A percentile compares a stretch with the other conserved stretches of the same genome.
These are phyloP conservation scores for Neurospora sp. DNA, from an alignment of 495 filamentous ascomycete species.

Conservation along the genomic window DNA sequence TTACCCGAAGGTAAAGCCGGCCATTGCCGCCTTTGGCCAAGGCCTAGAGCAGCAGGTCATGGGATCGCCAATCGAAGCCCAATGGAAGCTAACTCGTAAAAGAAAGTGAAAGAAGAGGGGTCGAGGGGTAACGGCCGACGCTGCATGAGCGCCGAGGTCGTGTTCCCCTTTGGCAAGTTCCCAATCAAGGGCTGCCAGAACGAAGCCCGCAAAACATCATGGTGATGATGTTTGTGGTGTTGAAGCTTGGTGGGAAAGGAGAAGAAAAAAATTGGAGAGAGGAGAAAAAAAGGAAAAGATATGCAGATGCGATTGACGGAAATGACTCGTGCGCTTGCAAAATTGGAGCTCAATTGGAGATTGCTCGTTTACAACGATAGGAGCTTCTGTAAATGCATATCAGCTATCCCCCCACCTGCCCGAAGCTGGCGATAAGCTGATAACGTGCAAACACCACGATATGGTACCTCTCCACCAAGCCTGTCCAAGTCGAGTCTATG, in stretches of 20 bases:
- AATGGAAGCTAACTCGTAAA: background rate
- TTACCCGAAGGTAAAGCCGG: constrained; percentile 18
- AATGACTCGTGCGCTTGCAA: background rate
- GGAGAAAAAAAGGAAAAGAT: constrained; percentile 1
- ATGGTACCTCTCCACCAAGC: background rate
- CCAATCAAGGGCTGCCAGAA: constrained; percentile 4
- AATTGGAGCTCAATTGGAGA: background rate
- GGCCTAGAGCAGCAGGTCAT: constrained; percentile 5
- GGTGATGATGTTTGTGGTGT: background rate
- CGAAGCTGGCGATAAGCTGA: background rate
- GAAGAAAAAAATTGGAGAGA: background rate
- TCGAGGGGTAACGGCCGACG: background rate
- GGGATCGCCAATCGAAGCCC: background rate
- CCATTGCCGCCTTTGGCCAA: constrained; percentile 25
- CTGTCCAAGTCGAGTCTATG: background rate
- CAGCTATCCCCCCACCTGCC: too few species aligned
- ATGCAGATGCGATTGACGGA: background rate
- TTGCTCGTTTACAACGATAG: background rate
- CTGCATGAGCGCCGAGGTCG: constrained; percentile 4
- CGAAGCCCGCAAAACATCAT: background rate
- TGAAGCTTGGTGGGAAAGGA: background rate
- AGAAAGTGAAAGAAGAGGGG: background rate
- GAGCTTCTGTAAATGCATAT: background rate
- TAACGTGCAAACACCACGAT: too few species aligned
- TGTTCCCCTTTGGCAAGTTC: background rate